Evolutionary conservation across 192 early-diverging fungal genomes (phyloP), one percentile per base, ranked within the genome.

Genomic region (Spizellomyces punctatus): DNA sequence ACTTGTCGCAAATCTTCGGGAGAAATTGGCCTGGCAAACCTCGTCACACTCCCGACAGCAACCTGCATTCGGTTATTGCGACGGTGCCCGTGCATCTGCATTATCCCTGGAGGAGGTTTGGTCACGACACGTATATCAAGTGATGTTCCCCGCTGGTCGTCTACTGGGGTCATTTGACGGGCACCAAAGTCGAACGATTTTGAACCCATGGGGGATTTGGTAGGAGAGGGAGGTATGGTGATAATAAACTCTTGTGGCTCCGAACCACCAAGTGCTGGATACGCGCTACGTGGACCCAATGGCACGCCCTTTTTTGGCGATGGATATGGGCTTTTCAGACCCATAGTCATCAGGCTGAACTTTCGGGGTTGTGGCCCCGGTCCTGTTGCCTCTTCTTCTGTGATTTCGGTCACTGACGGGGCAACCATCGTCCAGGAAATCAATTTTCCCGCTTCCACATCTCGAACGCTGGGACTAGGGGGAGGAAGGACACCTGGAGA

Each of bases 381-480:
- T 42, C 67, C 67, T 10, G 63, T 48, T 6, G 59, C 48, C 45
- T 82, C 81, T 56, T 74, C 80, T 12, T 83, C 82, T 14, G 56
- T 47, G 41, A 74, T 61, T 47, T 72, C 66, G 21, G 54, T 57
- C 17, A 81, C 82, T 5, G 61, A 62, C 42, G 83, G 81, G 22
- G 65, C 71, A 16, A 47, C 56, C 43, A 84, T 45, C 45, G 81
- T 85, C 83, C 83, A 85, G 19, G 67, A 74, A 19, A 50, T 43
- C 21, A 67, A 12, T 14, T 21, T 67, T n/a, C 78, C 81, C 9
- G 46, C 12, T 48, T 85, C 83, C 44, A 78, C 60, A 44, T 81
- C 70, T 19, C 73, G 76, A 7, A 85, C 83, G 46, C 71, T 65
- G n/a, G 83, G 82, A 6, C 68, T 76, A 47, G 79, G 76, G 10